Evolutionary conservation across 331 rosid genomes (phyloP), one percentile per base, ranked within the genome.

Genomic region (Prunus yedoensis): DNA sequence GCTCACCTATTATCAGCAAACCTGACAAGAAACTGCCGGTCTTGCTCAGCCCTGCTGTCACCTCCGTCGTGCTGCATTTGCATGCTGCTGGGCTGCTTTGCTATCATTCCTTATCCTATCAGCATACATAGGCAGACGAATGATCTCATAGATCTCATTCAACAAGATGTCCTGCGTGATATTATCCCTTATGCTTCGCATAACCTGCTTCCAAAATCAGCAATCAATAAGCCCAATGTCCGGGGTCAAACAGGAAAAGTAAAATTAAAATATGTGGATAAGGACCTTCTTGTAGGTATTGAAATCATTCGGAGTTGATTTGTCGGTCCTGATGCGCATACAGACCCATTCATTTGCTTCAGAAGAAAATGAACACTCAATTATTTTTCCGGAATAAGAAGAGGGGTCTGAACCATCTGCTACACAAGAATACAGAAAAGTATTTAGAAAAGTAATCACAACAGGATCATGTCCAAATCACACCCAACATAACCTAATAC

Each of bases 111-210:
- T 74, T 75, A 94, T 94, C 87, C 98, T 84, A 78, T 91, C 97
- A 15, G 96, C 96, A 77, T 94, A 94, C 98, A 94, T 94, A 64
- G 98, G 98, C 78, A 94, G 87, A 52, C 90, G 84, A 74, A 94
- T 91, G 77, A 90, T 91, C 89, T 94, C 94, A 15, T 84, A 7
- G 43, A 94, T 94, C 86, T 94, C 98, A 18, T 84, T 80, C 90
- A 94, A 87, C 87, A 94, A 85, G 68, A 87, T 38, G 14, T 94
- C 97, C 78, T 88, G 79, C 2, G 97, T 94, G 75, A 94, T 94
- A 74, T 94, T 94, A 80, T 94, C 97, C 82, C 35, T 82, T 86
- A 94, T 94, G 79, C 98, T 94, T 68, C 87, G 89, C 96, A 94
- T 86, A 67, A 94, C 98, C 98, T 94, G 84, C 20, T 75, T 60